Evolutionary conservation across 139 green algal species (phyloP).

Genomic region (Chlorella sp.): DNA sequence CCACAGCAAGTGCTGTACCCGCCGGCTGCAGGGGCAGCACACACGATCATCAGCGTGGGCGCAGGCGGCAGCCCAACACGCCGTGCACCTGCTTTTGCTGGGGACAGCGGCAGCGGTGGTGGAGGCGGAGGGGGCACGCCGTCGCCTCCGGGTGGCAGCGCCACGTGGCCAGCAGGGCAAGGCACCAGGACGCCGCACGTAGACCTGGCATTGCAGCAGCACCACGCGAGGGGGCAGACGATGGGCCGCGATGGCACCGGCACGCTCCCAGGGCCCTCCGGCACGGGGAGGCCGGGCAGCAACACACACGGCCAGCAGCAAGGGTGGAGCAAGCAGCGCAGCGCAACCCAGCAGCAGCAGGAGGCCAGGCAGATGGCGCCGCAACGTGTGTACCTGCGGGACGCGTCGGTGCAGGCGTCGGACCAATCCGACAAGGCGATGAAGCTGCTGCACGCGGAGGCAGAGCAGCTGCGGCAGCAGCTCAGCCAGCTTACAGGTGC

Average conservation of each 20-base stretch:
- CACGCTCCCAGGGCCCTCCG: neutral
- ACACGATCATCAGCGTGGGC: too few relatives aligned
- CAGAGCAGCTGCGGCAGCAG: conserved; percentile 31
- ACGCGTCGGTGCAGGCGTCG: conserved; percentile 31
- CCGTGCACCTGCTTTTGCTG: too few relatives aligned
- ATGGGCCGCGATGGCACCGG: neutral
- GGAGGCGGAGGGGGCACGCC: too few relatives aligned
- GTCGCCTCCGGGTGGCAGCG: too few relatives aligned
- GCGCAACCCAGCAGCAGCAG: conserved; percentile 9
- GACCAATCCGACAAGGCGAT: conserved; percentile 16
- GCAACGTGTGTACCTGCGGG: conserved; percentile 12
- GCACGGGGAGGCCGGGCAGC: neutral
- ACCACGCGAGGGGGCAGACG: neutral
- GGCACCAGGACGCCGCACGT: neutral
- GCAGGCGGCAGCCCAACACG: too few relatives aligned
- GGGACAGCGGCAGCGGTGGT: too few relatives aligned
- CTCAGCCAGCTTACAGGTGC: too few relatives aligned
- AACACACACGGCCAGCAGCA: too few relatives aligned
- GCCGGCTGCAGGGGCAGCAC: too few relatives aligned
- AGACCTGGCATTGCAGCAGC: conserved; percentile 5
- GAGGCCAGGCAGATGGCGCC: too few relatives aligned
- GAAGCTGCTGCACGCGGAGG: conserved; percentile 26
- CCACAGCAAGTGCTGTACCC: too few relatives aligned
- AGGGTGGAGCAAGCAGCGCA: too few relatives aligned
- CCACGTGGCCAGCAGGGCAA: neutral